Evolutionary conservation across 495 filamentous ascomycete genomes (phyloP).

Genomic region (Trichoderma reesei): DNA sequence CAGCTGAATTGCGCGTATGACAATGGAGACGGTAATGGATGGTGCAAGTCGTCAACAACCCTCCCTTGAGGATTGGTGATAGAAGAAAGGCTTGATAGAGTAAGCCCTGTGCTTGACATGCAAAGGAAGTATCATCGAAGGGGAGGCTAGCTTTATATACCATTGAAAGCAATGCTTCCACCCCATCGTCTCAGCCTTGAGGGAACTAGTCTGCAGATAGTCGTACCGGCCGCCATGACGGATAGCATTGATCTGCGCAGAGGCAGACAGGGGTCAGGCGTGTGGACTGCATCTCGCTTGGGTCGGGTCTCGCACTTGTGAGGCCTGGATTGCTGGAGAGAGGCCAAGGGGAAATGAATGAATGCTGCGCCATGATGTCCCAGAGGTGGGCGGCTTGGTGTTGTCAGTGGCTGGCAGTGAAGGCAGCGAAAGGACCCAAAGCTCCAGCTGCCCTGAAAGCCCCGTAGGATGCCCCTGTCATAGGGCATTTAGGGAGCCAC

Average conservation of each 20-base stretch:
- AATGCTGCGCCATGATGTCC: background rate
- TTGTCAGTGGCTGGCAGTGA: no score
- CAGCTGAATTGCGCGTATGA: background rate
- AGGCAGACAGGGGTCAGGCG: background rate
- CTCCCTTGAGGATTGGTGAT: background rate
- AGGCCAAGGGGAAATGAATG: no score
- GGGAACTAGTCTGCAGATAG: background rate
- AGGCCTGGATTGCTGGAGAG: no score
- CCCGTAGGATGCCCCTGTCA: background rate
- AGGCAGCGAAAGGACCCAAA: background rate
- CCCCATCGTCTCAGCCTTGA: background rate
- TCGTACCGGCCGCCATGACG: background rate
- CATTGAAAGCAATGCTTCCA: background rate
- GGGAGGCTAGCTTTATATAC: background rate
- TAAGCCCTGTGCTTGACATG: no score
- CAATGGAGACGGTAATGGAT: background rate
- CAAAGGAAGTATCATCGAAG: no score
- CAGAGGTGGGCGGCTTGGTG: no score
- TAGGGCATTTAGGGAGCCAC: background rate
- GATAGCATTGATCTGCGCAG: background rate
- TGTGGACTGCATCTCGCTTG: background rate
- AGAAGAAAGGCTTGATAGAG: background rate
- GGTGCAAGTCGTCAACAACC: background rate
- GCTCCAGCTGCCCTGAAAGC: background rate
- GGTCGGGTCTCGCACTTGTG: background rate